phyloP scores from a whole-genome alignment of 345 rosid species.

The Citrus cavaleriei region DNA sequence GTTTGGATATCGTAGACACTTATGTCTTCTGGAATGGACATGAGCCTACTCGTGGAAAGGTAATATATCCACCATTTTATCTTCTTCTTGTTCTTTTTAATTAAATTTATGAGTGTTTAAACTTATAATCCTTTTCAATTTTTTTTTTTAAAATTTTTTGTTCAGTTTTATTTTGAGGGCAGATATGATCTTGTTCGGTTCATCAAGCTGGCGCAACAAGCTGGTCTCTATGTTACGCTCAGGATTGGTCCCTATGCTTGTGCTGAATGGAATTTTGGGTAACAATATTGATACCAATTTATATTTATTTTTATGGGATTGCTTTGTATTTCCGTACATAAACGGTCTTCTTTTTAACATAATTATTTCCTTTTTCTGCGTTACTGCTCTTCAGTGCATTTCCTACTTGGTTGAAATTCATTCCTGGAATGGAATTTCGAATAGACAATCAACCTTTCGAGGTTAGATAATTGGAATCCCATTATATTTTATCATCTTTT shows the following conservation, averaged over 20 bases:
- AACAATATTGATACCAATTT: not conserved
- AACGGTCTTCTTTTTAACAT: too few species aligned
- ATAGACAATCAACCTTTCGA: constrained; percentile 24
- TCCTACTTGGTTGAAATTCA: not conserved
- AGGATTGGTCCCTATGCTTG: constrained; percentile 94
- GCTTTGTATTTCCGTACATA: not conserved
- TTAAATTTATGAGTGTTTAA: too few species aligned
- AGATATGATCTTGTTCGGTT: constrained; percentile 83
- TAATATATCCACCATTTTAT: not conserved
- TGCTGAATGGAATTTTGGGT: constrained; percentile 99
- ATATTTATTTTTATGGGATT: not conserved
- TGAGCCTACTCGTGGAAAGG: constrained; percentile 40
- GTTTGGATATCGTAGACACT: constrained; percentile 83
- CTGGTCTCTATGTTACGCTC: constrained; percentile 88
- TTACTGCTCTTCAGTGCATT: constrained; percentile 5
- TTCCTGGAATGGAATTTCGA: not conserved
- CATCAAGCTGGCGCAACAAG: constrained; percentile 74
- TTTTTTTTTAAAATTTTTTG: too few species aligned
- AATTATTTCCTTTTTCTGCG: not conserved
- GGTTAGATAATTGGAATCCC: constrained; percentile 31
- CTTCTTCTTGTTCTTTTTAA: not conserved
- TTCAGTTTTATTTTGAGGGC: not conserved
- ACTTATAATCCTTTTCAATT: not conserved
- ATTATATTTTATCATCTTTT: not conserved
- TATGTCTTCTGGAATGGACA: constrained; percentile 99